Evolutionary conservation across 73 alveolate species (phyloP), one percentile per base, ranked within the genome.

Genomic region (Symbiodinium natans): DNA sequence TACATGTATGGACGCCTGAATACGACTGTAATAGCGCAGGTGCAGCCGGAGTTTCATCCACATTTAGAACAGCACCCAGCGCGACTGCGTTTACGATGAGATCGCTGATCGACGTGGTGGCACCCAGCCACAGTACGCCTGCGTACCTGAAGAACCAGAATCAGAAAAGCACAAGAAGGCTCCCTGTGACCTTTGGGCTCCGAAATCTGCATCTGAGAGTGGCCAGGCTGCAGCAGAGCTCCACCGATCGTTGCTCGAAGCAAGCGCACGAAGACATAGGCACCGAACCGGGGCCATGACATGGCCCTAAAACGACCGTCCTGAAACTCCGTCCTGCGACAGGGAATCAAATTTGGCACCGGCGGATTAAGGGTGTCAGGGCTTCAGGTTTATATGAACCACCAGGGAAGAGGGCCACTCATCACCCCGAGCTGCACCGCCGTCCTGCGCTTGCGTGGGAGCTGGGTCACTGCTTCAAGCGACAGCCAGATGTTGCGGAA

Each of bases 401-500:
- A 13, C 59, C 59, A 46, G 59, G 59, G 59, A 46, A 46, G 13
- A 46, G 13, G 6, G 13, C n/a, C n/a, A n/a, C n/a, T n/a, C n/a
- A 6, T 46, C 59, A 9, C 13, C 13, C 59, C 59, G 59, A 9
- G 21, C 13, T 46, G 21, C 59, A 46, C n/a, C n/a, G n/a, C n/a
- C n/a, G n/a, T n/a, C 77, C 77, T 63, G 77, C 77, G 77, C 77
- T 21, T 27, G n/a, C 83, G 41, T 36, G 94, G 94, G 29, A 87
- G 71, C 48, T 54, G 83, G 13, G 84, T 84, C 83, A 87, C 94
- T 0, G 94, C 94, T 56, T 87, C 94, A 59, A 87, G 73, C 17
- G 94, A 87, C n/a, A 87, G 83, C 68, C 71, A 87, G 34, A 87
- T 87, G 54, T 41, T 54, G 63, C 94, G 94, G 73, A 87, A 87